Evolutionary conservation across 495 filamentous ascomycete species (phyloP).

Genomic region (Chaetomium cochliodes): DNA sequence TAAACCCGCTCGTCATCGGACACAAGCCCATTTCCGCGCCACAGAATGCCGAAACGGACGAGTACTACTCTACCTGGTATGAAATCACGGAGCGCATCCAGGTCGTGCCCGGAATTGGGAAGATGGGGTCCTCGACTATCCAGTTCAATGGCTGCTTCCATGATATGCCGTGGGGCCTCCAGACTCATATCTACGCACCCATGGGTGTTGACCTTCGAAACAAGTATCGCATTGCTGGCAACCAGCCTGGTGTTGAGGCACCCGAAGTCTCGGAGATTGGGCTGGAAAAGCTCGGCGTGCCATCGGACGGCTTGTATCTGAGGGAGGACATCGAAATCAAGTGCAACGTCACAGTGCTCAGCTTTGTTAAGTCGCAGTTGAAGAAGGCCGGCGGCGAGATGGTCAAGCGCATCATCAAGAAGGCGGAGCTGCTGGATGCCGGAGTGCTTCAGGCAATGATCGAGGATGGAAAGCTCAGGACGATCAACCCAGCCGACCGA

Average conservation of each 20-base stretch:
- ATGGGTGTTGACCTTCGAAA: constrained; percentile 53
- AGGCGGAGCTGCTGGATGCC: constrained; percentile 55
- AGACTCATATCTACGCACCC: constrained; percentile 73
- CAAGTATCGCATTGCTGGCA: constrained; percentile 57
- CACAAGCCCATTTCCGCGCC: constrained; percentile 63
- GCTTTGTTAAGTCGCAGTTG: constrained; percentile 68
- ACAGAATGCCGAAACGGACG: constrained; percentile 62
- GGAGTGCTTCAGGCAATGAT: constrained; percentile 52
- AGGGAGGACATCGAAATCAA: constrained; percentile 72
- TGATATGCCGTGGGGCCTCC: constrained; percentile 64
- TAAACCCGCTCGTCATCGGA: constrained; percentile 71
- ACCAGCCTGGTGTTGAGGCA: constrained; percentile 59
- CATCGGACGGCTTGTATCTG: constrained; percentile 67
- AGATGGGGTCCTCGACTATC: constrained; percentile 59
- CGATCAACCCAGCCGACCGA: constrained; percentile 47
- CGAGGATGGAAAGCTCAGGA: constrained; percentile 50
- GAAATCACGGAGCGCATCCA: constrained; percentile 61
- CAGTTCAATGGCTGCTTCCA: constrained; percentile 76
- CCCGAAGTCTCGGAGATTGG: constrained; percentile 59
- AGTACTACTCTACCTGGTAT: constrained; percentile 73
- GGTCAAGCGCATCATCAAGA: constrained; percentile 65
- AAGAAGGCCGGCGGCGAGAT: constrained; percentile 64
- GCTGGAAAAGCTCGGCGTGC: constrained; percentile 47
- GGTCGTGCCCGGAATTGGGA: constrained; percentile 62
- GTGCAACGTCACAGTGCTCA: constrained; percentile 65